Base-by-base conservation (phyloP, 495 filamentous ascomycete genomes). In the Aspergillus sclerotiicarbonarius region DNA sequence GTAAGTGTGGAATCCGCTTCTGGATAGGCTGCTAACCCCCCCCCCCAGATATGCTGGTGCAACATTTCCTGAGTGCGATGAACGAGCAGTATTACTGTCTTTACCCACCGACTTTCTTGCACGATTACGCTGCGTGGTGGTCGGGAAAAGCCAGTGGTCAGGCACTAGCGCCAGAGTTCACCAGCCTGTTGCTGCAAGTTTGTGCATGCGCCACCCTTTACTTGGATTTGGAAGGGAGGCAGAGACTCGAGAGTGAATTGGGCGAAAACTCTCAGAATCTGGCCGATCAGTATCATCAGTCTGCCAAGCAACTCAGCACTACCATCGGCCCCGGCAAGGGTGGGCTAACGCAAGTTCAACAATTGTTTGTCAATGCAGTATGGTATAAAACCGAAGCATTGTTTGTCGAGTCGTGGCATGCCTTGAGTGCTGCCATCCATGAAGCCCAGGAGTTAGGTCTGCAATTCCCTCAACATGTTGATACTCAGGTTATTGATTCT, bases 361-460 rank as follows among this genome's bases (percentile, higher is more conserved):
- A 82, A 60, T 62, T 80, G 12, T 80, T 82, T 57, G 64, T 82
- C 3, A 78, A 71, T n/a, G 73, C 72, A 5, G 71, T 71, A 43
- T 84, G 78, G 78, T 78, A 68, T 60, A 83, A 84, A 65, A 76
- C 76, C 13, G 78, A 80, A 47, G 75, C 75, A 45, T 63, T 72
- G n/a, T 82, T 81, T 62, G 72, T 76, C 5, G 79, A 82, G 45
- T 73, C 77, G 1, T 82, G 81, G 80, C 80, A 82, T 65, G 66
- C 72, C 12, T 54, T 83, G 33, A 64, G 72, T 41, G 58, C 63
- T 47, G 71, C 74, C 15, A 78, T 82, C 48, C 74, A 76, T 9
- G 79, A 79, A 30, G 80, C 78, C 0, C 79, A 80, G 56, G 80
- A 83, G 56, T 70, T 80, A 53, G 80, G 79, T 77, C 70, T 29